phyloP scores from a whole-genome alignment of 306 rosid species.

The Heteromeles arbutifolia region DNA sequence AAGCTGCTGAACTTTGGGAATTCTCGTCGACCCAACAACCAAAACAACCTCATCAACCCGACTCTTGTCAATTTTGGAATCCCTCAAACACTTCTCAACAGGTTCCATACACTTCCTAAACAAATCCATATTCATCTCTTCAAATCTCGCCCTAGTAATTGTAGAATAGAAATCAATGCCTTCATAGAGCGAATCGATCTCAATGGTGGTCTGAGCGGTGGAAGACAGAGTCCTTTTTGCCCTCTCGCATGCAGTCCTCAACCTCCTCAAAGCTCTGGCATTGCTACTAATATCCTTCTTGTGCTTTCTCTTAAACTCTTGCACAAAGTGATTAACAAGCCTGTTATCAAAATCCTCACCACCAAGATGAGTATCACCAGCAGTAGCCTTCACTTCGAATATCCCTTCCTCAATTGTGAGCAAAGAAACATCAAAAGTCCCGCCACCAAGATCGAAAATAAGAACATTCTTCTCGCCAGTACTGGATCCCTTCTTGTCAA shows the following conservation, averaged over 20 bases:
- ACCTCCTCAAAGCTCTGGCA: slow-evolving; percentile 38
- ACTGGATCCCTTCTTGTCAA: slow-evolving; percentile 39
- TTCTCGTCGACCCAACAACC: slow-evolving; percentile 44
- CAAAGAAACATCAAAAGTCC: slow-evolving; percentile 36
- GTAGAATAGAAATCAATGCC: too few species aligned
- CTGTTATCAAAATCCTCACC: slow-evolving; percentile 46
- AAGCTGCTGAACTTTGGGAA: slow-evolving; percentile 27
- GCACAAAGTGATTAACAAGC: slow-evolving; percentile 39
- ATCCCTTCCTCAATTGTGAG: slow-evolving; percentile 42
- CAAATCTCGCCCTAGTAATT: slow-evolving; percentile 28
- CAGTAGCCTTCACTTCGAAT: slow-evolving; percentile 45
- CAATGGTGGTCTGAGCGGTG: too few species aligned
- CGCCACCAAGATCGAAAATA: slow-evolving; percentile 42
- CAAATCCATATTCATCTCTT: slow-evolving; percentile 44
- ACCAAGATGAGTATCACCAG: slow-evolving; percentile 44
- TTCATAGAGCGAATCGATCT: too few species aligned
- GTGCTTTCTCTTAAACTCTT: slow-evolving; percentile 42
- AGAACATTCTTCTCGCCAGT: slow-evolving; percentile 34
- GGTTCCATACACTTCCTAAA: slow-evolving; percentile 49
- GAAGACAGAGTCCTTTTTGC: neutral
- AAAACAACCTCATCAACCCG: slow-evolving; percentile 40
- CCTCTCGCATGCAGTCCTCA: slow-evolving; percentile 43
- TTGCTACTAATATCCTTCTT: slow-evolving; percentile 36
- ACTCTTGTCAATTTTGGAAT: slow-evolving; percentile 42
- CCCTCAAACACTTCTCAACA: slow-evolving; percentile 42